A percentile compares a stretch with the other conserved stretches of the same genome.
Evolutionary conservation across 805 yeast species (phyloP).

Genomic region (Phaffomyces opuntiae): DNA sequence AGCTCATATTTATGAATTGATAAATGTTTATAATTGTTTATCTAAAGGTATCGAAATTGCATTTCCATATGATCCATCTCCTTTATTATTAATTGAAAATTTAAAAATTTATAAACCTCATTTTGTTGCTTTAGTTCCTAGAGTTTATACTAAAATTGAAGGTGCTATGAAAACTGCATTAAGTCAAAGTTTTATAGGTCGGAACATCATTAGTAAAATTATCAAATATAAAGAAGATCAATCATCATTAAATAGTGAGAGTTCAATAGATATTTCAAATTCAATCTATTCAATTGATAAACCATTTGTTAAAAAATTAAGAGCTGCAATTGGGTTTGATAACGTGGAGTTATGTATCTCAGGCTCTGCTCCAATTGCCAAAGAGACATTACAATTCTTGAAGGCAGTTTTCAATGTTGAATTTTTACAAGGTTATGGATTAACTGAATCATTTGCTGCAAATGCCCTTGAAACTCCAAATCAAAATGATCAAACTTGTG

Average conservation of each 20-base stretch:
- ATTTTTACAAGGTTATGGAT: constrained; percentile 44
- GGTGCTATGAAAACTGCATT: constrained; percentile 38
- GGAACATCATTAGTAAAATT: constrained; percentile 4
- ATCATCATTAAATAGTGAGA: constrained; percentile 6
- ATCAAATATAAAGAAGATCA: constrained; percentile 5
- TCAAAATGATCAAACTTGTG: constrained; percentile 17
- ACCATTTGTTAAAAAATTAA: constrained; percentile 22
- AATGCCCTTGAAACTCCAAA: constrained; percentile 24
- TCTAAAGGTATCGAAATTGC: constrained; percentile 33
- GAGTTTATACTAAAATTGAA: constrained; percentile 47
- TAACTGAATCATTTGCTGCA: constrained; percentile 49
- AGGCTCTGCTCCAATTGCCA: constrained; percentile 59
- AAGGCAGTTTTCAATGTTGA: constrained; percentile 42
- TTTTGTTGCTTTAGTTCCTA: constrained; percentile 42
- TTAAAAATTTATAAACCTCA: constrained; percentile 40
- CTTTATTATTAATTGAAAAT: constrained; percentile 43
- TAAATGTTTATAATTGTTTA: constrained; percentile 34
- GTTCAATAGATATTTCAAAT: constrained; percentile 3
- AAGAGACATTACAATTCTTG: constrained; percentile 46
- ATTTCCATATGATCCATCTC: constrained; percentile 37
- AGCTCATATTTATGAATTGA: constrained; percentile 50
- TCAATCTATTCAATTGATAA: constrained; percentile 25
- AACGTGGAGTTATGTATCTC: constrained; percentile 24
- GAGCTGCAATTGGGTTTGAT: constrained; percentile 32
- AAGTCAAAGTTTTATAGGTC: constrained; percentile 6